These are phyloP conservation scores for Amaranthus tricolor DNA, from an alignment of 179 eudicot genomes.

Conservation along the genomic window DNA sequence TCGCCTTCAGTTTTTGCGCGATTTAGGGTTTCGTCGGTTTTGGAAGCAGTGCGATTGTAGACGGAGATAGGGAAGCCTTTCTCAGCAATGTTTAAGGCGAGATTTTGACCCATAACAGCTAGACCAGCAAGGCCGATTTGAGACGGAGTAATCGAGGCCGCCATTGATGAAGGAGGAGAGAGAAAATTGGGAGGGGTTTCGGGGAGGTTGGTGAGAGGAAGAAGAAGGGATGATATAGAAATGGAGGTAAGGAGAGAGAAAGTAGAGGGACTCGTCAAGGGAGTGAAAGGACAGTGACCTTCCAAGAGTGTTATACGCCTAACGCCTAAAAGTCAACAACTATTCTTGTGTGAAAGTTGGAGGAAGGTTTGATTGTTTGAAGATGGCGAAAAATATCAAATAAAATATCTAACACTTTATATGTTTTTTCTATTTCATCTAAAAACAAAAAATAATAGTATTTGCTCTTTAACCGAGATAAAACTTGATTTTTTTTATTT, in stretches of 20 bases:
- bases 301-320: neutral
- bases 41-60: conserved; percentile 42
- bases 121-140: conserved; percentile 47
- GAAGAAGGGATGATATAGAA: conserved; percentile 11
- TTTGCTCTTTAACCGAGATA: too few species aligned
- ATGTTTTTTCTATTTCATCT: too few species aligned
- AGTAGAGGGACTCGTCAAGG: conserved; percentile 51
- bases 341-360: neutral
- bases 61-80: conserved; percentile 49
- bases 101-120: conserved; percentile 55
- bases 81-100: conserved; percentile 49
- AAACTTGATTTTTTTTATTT: too few species aligned
- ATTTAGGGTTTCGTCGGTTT: conserved; percentile 35
- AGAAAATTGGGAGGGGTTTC: neutral
- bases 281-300: conserved; percentile 37
- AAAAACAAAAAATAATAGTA: too few species aligned
- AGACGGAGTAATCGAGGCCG: conserved; percentile 22
- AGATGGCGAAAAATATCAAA: neutral
- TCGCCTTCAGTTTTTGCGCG: conserved; percentile 32
- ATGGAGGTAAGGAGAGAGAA: neutral
- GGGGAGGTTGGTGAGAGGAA: conserved; percentile 19
- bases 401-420: too few species aligned
- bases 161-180: conserved; percentile 18
- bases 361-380: neutral
- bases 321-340: too few species aligned